Conservation (phyloP, 148 eudicot genomes). For the Simmondsia chinensis region DNA sequence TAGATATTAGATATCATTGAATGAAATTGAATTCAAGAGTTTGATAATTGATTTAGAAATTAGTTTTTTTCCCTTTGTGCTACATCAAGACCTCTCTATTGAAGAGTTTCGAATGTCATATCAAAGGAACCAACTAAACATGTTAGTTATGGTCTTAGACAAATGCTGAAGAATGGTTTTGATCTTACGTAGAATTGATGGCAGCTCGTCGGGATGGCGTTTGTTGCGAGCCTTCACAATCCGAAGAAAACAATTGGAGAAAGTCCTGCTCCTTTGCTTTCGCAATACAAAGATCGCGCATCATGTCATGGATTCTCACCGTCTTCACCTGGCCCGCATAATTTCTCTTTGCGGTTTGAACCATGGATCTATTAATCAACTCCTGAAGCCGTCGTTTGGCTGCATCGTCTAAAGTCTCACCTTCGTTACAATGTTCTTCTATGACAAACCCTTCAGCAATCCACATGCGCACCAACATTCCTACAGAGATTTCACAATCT, state of each 20-base stretch:
- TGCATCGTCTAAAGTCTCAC: conserved; percentile 12
- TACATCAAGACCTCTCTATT: too few species aligned
- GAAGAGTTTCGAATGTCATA: too few species aligned
- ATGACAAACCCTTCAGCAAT: conserved; percentile 20
- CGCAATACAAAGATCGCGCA: conserved; percentile 22
- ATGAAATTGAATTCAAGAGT: too few species aligned
- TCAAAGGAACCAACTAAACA: neutral
- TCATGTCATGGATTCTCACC: conserved; percentile 19
- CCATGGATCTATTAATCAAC: conserved; percentile 15
- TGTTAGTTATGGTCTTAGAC: neutral
- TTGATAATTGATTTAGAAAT: too few species aligned
- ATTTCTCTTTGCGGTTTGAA: conserved; percentile 15
- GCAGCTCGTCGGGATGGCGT: conserved; percentile 9
- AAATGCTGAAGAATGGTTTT: neutral
- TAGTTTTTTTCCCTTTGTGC: too few species aligned
- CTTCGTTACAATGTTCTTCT: neutral
- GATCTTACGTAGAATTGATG: conserved; percentile 8
- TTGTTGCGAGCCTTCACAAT: too few species aligned
- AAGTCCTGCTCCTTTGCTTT: conserved; percentile 15
- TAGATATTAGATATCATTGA: too few species aligned
- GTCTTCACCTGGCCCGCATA: conserved; percentile 10
- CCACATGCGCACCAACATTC: conserved; percentile 9
- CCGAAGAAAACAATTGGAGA: neutral
- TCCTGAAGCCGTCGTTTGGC: conserved; percentile 13
- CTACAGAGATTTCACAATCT: conserved; percentile 3